Evolutionary conservation across 345 rosid genomes (phyloP).

Genomic region (Arabis hirsuta): DNA sequence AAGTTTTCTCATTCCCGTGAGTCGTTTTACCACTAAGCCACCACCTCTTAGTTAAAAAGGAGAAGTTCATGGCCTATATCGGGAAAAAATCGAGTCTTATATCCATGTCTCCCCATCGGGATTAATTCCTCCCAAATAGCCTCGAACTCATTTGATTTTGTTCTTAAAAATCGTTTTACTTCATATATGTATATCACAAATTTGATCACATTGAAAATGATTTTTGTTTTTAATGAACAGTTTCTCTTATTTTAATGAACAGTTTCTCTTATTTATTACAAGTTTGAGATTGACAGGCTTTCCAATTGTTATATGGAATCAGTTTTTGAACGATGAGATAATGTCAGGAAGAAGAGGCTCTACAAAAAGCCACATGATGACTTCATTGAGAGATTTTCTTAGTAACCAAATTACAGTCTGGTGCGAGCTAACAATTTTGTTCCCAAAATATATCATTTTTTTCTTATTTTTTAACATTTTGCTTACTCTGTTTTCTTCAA

Average conservation of each 20-base stretch:
- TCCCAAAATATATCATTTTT: conserved; percentile 20
- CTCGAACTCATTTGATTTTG: background rate
- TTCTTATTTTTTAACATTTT: conserved; percentile 9
- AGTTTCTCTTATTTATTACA: conserved; percentile 22
- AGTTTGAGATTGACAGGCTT: conserved; percentile 36
- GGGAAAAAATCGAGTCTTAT: too few relatives aligned
- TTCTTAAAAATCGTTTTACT: background rate
- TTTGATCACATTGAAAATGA: background rate
- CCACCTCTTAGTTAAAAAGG: too few relatives aligned
- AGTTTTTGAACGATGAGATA: conserved; percentile 39
- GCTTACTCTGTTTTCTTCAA: conserved; percentile 17
- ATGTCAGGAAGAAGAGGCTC: conserved; percentile 43
- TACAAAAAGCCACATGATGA: conserved; percentile 40
- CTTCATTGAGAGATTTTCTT: conserved; percentile 36
- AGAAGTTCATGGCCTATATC: too few relatives aligned
- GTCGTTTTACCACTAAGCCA: too few relatives aligned
- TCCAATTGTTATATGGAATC: conserved; percentile 20
- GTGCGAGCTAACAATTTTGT: conserved; percentile 27
- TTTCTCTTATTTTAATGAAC: background rate
- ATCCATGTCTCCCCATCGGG: too few relatives aligned
- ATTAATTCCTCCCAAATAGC: too few relatives aligned
- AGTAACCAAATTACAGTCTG: conserved; percentile 42
- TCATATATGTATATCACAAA: conserved; percentile 8
- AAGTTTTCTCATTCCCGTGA: too few relatives aligned
- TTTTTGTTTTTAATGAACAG: background rate